Evolutionary conservation across 441 rosid genomes (phyloP).

Genomic region (Populus hybrid): DNA sequence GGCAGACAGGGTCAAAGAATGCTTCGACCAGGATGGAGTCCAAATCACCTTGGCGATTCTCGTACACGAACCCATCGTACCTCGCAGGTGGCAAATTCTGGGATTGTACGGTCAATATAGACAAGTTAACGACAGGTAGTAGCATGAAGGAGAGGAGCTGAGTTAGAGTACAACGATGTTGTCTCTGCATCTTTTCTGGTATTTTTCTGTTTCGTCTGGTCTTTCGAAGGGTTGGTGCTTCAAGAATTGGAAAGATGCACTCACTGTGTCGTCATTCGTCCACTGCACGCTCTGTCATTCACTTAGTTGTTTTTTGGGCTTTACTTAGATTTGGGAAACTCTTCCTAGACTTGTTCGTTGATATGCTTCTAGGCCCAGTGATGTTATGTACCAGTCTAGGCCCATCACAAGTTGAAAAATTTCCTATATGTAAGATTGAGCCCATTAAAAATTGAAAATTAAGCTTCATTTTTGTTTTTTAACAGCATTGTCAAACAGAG

Average conservation of each 20-base stretch:
- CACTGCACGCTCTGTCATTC: too few relatives aligned
- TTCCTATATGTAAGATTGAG: neutral
- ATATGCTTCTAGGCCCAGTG: too few relatives aligned
- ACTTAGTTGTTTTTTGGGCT: neutral
- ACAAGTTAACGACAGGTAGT: slow-evolving; percentile 2
- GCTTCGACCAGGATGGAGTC: slow-evolving; percentile 69
- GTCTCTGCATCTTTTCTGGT: neutral
- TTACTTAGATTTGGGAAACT: neutral
- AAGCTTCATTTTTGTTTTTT: too few relatives aligned
- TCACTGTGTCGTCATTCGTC: neutral
- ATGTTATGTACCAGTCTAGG: neutral
- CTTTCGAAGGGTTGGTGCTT: neutral
- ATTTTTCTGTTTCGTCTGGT: too few relatives aligned
- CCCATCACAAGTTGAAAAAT: neutral
- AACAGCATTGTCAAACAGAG: too few relatives aligned
- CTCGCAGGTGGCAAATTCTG: slow-evolving; percentile 69
- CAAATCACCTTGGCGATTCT: slow-evolving; percentile 26
- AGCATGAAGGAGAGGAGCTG: slow-evolving; percentile 17
- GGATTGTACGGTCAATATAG: slow-evolving; percentile 21
- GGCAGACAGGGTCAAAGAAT: slow-evolving; percentile 82
- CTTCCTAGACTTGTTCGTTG: neutral
- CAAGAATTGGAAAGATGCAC: neutral
- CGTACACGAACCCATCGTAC: slow-evolving; percentile 70
- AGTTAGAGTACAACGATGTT: neutral
- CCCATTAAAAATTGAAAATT: neutral